Evolutionary conservation across 371 early-diverging fungal species (phyloP).

Genomic region (Rhizomucor pusillus): DNA sequence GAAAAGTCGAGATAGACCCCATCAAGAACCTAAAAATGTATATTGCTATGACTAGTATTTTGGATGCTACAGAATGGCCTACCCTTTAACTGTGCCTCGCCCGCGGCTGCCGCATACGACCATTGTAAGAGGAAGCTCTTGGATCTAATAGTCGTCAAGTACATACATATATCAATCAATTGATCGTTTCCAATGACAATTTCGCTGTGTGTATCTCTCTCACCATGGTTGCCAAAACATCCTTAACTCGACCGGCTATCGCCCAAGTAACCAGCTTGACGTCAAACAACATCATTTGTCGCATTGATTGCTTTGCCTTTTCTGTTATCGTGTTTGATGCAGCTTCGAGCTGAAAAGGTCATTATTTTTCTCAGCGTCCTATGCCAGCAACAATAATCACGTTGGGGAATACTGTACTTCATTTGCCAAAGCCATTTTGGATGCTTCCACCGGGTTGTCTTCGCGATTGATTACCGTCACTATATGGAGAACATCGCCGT

Average conservation of each 20-base stretch:
- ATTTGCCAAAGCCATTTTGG: constrained; percentile 19
- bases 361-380: background rate
- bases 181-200: constrained; percentile 4
- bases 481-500: constrained; percentile 53
- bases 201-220: no score
- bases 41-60: constrained; percentile 5
- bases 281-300: constrained; percentile 43
- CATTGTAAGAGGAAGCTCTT: constrained; percentile 39
- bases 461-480: constrained; percentile 50
- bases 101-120: constrained; percentile 51
- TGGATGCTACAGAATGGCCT: constrained; percentile 2
- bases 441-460: constrained; percentile 35
- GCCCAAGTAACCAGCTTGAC: constrained; percentile 50
- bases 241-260: constrained; percentile 51
- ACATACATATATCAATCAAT: constrained; percentile 2
- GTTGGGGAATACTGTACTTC: no score
- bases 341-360: constrained; percentile 21
- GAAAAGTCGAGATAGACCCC: constrained; percentile 50
- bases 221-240: constrained; percentile 22
- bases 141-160: constrained; percentile 20
- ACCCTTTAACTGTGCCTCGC: constrained; percentile 46
- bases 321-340: constrained; percentile 21
- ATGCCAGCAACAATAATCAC: constrained; percentile 3
- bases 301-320: constrained; percentile 25
- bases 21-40: constrained; percentile 24